These are phyloP conservation scores for Madurella mycetomatis DNA, from an alignment of 2,329 filamentous ascomycete species.

Conservation along the genomic window DNA sequence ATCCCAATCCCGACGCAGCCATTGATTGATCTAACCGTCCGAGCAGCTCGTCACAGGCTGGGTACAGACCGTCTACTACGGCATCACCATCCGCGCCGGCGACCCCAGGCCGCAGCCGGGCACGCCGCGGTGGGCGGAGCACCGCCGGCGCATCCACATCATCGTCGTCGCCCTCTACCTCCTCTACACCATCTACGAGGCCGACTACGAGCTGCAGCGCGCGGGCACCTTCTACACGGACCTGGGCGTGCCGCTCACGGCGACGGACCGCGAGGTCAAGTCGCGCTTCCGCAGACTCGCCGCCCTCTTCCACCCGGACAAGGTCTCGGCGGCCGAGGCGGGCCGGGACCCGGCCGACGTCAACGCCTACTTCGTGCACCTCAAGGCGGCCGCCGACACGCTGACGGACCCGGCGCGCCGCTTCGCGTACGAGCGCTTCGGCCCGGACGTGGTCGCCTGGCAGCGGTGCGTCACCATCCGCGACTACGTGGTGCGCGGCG, in stretches of 20 bases:
- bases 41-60: constrained; percentile 69
- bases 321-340: constrained; percentile 43
- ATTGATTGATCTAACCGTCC: not conserved
- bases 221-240: constrained; percentile 74
- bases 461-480: constrained; percentile 60
- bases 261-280: constrained; percentile 73
- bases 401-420: constrained; percentile 70
- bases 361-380: constrained; percentile 64
- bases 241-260: constrained; percentile 64
- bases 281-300: constrained; percentile 76
- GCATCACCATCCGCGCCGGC: constrained; percentile 83
- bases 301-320: constrained; percentile 77
- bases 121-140: constrained; percentile 61
- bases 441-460: constrained; percentile 58
- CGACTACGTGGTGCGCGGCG: constrained; percentile 68
- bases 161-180: constrained; percentile 80
- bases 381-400: constrained; percentile 80
- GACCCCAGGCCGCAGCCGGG: constrained; percentile 71
- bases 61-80: constrained; percentile 78
- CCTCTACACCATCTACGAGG: constrained; percentile 87
- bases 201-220: constrained; percentile 71
- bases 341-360: constrained; percentile 27
- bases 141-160: constrained; percentile 80
- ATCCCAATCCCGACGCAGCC: constrained; percentile 1
- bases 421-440: constrained; percentile 88